phyloP scores from a whole-genome alignment of 768 basidiomycete genomes.

The Mycena kentingensis region DNA sequence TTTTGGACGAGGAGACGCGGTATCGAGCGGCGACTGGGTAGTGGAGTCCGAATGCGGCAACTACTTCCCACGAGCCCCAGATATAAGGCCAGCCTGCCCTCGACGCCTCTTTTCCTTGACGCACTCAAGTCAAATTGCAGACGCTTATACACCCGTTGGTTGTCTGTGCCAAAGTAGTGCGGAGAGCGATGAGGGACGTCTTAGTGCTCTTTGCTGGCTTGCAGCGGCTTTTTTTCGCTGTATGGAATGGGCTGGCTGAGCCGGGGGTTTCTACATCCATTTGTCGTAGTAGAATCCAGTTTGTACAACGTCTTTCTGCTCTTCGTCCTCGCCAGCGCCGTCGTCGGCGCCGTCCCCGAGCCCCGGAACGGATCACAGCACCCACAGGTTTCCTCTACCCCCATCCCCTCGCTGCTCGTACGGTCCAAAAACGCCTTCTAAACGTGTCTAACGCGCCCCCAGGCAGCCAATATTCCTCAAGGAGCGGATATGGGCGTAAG shows the following conservation, averaged over 20 bases:
- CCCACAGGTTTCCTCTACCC: slow-evolving; percentile 24
- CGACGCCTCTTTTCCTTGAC: slow-evolving; percentile 29
- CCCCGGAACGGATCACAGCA: no score
- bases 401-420: slow-evolving; percentile 62
- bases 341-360: background rate
- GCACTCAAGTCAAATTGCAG: slow-evolving; percentile 53
- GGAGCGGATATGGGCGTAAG: slow-evolving; percentile 47
- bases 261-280: slow-evolving; percentile 40
- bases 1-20: no score
- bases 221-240: slow-evolving; percentile 26
- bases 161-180: slow-evolving; percentile 49
- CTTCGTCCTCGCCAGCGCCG: background rate
- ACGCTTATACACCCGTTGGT: slow-evolving; percentile 31
- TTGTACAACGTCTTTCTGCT: background rate
- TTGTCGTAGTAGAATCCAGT: slow-evolving; percentile 26
- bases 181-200: slow-evolving; percentile 38
- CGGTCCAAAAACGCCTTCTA: slow-evolving; percentile 71
- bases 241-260: slow-evolving; percentile 33
- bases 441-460: slow-evolving; percentile 82
- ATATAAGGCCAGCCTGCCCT: no score
- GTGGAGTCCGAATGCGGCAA: no score
- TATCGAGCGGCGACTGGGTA: no score
- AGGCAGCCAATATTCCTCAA: slow-evolving; percentile 44
- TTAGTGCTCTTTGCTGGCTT: slow-evolving; percentile 36
- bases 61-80: no score